phyloP scores from a whole-genome alignment of 768 basidiomycete species.

The Neoboletus magnificus region DNA sequence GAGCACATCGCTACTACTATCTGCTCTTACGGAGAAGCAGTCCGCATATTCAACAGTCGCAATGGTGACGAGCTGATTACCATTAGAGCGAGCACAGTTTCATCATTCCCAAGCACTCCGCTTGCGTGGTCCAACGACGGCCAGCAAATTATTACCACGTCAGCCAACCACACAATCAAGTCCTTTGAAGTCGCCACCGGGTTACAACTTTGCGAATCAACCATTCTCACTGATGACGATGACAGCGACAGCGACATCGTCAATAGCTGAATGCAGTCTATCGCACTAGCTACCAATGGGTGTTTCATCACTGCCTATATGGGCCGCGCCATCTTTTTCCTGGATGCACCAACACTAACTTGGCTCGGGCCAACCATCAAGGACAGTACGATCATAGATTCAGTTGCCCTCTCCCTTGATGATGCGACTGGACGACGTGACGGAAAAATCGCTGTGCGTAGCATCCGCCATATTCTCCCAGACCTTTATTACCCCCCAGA shows the following conservation, averaged over 20 bases:
- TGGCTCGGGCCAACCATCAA: neutral
- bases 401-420: neutral
- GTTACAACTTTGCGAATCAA: neutral
- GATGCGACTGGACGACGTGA: neutral
- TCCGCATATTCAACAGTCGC: neutral
- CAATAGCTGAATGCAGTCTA: too few species aligned
- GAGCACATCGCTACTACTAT: neutral
- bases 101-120: fast-evolving
- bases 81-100: neutral
- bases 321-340: neutral
- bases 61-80: neutral
- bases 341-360: neutral
- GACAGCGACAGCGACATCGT: fast-evolving
- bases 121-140: neutral
- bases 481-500: neutral
- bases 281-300: neutral
- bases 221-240: neutral
- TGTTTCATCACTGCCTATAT: neutral
- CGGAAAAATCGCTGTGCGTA: neutral
- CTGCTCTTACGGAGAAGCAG: fast-evolving
- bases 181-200: neutral
- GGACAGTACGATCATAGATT: neutral
- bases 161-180: neutral
- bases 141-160: neutral
- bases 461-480: neutral